Conservation (phyloP, 2,329 filamentous ascomycete species). For the Cryphonectria naterciae region DNA sequence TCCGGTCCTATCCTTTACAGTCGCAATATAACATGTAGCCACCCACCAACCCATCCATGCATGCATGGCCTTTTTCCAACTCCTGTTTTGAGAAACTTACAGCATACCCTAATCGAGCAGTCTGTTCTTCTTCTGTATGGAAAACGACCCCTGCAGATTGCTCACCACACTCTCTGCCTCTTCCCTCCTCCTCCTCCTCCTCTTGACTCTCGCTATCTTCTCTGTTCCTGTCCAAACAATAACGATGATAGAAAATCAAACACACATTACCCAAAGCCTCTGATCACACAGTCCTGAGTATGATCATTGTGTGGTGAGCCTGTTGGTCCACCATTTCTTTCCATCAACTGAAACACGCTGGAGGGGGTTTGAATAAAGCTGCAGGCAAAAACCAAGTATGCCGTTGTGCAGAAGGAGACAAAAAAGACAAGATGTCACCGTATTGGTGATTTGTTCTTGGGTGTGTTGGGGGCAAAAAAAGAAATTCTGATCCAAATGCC, state of each 20-base stretch:
- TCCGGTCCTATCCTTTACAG: slow-evolving; percentile 17
- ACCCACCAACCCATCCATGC: background rate
- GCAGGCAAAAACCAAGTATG: slow-evolving; percentile 14
- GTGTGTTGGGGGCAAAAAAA: slow-evolving; percentile 5
- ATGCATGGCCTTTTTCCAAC: slow-evolving; percentile 19
- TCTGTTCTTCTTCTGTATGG: background rate
- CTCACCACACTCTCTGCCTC: background rate
- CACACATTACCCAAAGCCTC: slow-evolving; percentile 18
- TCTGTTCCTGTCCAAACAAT: slow-evolving; percentile 7
- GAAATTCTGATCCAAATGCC: slow-evolving; percentile 28
- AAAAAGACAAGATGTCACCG: slow-evolving; percentile 21
- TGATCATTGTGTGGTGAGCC: slow-evolving; percentile 9
- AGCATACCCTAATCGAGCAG: slow-evolving; percentile 21
- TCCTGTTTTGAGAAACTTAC: slow-evolving; percentile 14
- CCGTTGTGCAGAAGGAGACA: slow-evolving; percentile 13
- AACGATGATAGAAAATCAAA: slow-evolving; percentile 9
- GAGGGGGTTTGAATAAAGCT: slow-evolving; percentile 6
- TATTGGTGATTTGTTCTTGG: slow-evolving; percentile 24
- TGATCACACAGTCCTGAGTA: slow-evolving; percentile 20
- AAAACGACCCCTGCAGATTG: background rate
- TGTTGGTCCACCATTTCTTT: slow-evolving; percentile 15
- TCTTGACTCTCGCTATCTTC: background rate
- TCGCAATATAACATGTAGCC: slow-evolving; percentile 21
- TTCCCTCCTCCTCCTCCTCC: background rate
- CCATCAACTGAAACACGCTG: slow-evolving; percentile 18